phyloP scores from a whole-genome alignment of 1,139 yeast genomes.

The Suhomyces bolitotheri region DNA sequence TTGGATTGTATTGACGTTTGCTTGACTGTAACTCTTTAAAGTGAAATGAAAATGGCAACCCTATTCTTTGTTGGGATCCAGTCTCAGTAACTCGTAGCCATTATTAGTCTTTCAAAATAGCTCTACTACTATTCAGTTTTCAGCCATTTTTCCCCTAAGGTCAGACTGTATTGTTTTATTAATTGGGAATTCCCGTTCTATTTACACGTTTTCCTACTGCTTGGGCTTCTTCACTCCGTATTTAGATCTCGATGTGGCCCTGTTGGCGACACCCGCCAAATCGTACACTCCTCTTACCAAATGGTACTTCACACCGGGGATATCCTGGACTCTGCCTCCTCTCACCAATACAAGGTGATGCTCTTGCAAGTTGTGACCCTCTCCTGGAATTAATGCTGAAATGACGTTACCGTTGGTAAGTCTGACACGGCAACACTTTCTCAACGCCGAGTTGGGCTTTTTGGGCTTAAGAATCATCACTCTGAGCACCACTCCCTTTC shows the following conservation, averaged over 20 bases:
- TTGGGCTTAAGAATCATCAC: slow-evolving; percentile 95
- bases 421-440: slow-evolving; percentile 95
- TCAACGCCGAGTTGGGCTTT: slow-evolving; percentile 96
- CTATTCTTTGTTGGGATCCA: no score
- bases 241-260: slow-evolving; percentile 85
- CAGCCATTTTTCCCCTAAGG: no score
- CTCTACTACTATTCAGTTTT: no score
- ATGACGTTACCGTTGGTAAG: slow-evolving; percentile 86
- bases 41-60: no score
- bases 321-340: slow-evolving; percentile 97
- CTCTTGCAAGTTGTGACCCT: slow-evolving; percentile 97
- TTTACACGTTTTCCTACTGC: slow-evolving; percentile 21
- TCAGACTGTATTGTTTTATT: no score
- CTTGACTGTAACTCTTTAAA: no score
- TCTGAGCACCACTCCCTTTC: slow-evolving; percentile 91
- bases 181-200: no score
- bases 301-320: slow-evolving; percentile 97
- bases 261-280: slow-evolving; percentile 91
- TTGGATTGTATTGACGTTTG: no score
- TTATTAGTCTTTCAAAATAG: no score
- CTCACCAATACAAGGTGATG: slow-evolving; percentile 94
- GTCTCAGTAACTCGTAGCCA: no score
- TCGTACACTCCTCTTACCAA: slow-evolving; percentile 92
- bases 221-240: slow-evolving; percentile 92
- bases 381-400: slow-evolving; percentile 96